phyloP scores from a whole-genome alignment of 495 filamentous ascomycete genomes.

The Hyaloscypha bicolor region DNA sequence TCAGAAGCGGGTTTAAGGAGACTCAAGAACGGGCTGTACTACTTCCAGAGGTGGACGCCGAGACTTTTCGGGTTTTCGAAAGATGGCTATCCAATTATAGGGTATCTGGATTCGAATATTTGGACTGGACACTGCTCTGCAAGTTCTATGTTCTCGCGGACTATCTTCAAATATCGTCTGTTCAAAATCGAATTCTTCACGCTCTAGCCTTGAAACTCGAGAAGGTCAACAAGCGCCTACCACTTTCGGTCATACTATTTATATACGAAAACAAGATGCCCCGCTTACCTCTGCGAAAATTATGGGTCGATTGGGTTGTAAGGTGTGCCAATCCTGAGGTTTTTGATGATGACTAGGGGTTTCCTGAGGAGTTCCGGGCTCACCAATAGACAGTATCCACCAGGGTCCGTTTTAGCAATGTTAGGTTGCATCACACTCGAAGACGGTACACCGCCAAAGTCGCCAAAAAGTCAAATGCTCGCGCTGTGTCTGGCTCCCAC shows the following conservation, averaged over 20 bases:
- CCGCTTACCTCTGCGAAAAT: constrained; percentile 12
- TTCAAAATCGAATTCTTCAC: not conserved
- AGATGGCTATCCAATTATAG: constrained; percentile 1
- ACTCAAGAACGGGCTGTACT: constrained; percentile 4
- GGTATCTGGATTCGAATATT: not conserved
- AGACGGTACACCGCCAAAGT: too few species aligned
- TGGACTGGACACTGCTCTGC: not conserved
- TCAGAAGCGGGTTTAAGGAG: too few species aligned
- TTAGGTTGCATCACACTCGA: too few species aligned
- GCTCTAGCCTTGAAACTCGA: not conserved
- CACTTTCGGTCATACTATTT: constrained; percentile 14
- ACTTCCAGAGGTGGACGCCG: constrained; percentile 1
- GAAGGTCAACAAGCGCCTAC: constrained; percentile 1
- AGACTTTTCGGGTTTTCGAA: not conserved
- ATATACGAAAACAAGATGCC: constrained; percentile 16
- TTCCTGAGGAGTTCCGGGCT: constrained; percentile 15
- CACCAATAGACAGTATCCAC: too few species aligned
- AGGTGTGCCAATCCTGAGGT: not conserved
- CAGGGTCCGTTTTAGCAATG: too few species aligned
- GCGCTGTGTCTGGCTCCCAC: too few species aligned
- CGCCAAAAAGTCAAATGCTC: too few species aligned
- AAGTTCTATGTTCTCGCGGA: not conserved
- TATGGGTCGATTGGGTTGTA: constrained; percentile 10
- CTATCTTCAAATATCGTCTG: not conserved
- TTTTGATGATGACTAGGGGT: constrained; percentile 13